Conservation (phyloP, 768 basidiomycete species). For the Roridomyces roridus region DNA sequence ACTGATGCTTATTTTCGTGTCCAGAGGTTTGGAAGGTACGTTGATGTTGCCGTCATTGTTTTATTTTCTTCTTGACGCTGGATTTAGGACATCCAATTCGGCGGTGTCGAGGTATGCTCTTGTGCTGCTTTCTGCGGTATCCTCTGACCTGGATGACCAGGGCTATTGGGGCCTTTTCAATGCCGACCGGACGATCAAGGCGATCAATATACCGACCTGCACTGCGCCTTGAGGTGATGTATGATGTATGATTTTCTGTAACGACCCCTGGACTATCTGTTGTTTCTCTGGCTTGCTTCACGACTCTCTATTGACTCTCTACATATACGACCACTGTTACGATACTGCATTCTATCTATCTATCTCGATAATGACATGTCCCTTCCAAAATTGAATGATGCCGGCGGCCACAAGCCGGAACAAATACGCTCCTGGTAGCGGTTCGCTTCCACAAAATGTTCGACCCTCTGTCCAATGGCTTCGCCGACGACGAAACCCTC, state of each 20-base stretch:
- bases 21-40: conserved; percentile 78
- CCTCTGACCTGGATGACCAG: conserved; percentile 7
- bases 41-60: conserved; percentile 25
- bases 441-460: conserved; percentile 55
- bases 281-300: not conserved
- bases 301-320: not conserved
- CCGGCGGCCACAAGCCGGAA: not conserved
- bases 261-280: too few relatives aligned
- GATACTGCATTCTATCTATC: not conserved
- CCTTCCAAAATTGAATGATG: not conserved
- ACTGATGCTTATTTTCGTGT: too few relatives aligned
- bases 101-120: conserved; percentile 22
- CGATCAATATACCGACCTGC: conserved; percentile 72
- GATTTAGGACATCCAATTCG: conserved; percentile 62
- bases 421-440: not conserved
- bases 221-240: not conserved
- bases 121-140: not conserved
- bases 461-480: conserved; percentile 63
- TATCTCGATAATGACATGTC: not conserved
- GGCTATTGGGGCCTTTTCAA: conserved; percentile 33
- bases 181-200: conserved; percentile 65
- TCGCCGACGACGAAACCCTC: conserved; percentile 54
- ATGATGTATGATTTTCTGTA: not conserved
- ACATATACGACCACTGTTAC: not conserved
- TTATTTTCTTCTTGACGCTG: not conserved